A percentile compares a stretch with the other conserved stretches of the same genome.
Evolutionary conservation across 108 stramenopile genomes (phyloP).

Genomic region (Stephanodiscus minutulus): DNA sequence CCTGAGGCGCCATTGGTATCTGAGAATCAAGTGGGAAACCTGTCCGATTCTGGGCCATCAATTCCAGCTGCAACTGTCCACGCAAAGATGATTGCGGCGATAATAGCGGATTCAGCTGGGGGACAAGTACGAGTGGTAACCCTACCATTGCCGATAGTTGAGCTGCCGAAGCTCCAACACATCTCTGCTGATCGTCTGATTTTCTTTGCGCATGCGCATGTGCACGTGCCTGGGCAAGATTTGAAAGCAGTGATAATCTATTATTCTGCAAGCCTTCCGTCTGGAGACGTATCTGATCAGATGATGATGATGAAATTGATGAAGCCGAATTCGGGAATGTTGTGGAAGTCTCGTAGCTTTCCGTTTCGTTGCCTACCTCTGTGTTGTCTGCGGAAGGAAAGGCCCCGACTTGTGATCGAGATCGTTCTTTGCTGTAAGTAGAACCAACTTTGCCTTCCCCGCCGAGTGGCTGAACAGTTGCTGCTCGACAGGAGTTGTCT

Average conservation of each 20-base stretch:
- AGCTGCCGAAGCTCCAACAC: background rate
- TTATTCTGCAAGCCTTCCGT: too few relatives aligned
- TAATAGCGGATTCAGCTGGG: background rate
- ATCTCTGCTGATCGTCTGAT: background rate
- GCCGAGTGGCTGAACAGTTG: background rate
- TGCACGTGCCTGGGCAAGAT: background rate
- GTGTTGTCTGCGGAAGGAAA: background rate
- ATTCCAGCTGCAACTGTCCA: background rate
- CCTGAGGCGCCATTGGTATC: background rate
- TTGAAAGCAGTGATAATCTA: too few relatives aligned
- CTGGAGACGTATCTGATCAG: too few relatives aligned
- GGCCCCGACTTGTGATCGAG: background rate
- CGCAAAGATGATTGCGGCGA: background rate
- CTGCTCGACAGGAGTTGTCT: background rate
- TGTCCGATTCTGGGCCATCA: background rate
- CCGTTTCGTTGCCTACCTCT: too few relatives aligned
- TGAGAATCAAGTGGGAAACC: background rate
- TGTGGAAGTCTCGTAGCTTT: too few relatives aligned
- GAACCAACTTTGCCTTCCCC: background rate
- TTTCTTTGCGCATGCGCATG: background rate
- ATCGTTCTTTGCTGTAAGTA: background rate
- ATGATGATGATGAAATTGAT: too few relatives aligned
- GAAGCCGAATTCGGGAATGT: too few relatives aligned
- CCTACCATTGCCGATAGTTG: background rate
- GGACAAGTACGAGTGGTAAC: background rate